A percentile compares a stretch with the other conserved stretches of the same genome.
Evolutionary conservation across 1,284 basidiomycete genomes (phyloP).

Genomic region (Amanita bisporigera): DNA sequence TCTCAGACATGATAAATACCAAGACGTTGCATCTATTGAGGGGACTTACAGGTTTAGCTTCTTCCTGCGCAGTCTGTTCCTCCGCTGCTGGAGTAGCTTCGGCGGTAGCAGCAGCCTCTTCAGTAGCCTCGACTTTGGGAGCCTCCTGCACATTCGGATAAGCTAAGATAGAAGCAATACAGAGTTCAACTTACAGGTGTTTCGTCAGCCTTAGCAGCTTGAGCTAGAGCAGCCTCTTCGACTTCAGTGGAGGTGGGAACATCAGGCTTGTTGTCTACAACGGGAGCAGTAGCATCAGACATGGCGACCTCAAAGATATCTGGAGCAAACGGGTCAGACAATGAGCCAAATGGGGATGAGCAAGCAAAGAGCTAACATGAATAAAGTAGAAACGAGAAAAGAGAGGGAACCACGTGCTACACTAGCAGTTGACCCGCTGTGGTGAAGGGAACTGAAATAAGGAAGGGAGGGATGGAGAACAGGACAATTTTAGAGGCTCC

Average conservation of each 20-base stretch:
- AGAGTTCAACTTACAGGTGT: constrained; percentile 22
- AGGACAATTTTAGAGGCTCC: constrained; percentile 41
- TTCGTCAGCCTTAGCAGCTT: constrained; percentile 52
- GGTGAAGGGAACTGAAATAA: constrained; percentile 56
- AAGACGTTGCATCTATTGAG: not conserved
- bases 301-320: constrained; percentile 67
- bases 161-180: not conserved
- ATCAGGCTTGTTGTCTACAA: constrained; percentile 64
- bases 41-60: constrained; percentile 63
- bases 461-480: constrained; percentile 53
- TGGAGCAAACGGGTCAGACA: constrained; percentile 33
- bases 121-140: constrained; percentile 50
- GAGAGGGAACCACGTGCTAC: constrained; percentile 61
- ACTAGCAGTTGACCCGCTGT: constrained; percentile 54
- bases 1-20: constrained; percentile 7
- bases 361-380: constrained; percentile 43
- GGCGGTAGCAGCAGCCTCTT: constrained; percentile 36
- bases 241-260: constrained; percentile 44
- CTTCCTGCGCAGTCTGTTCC: constrained; percentile 58
- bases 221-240: constrained; percentile 46
- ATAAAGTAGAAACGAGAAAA: constrained; percentile 55
- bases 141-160: constrained; percentile 48
- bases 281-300: constrained; percentile 60
- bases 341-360: constrained; percentile 28
- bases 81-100: constrained; percentile 43